Base-by-base conservation (phyloP, 2,329 filamentous ascomycete species). In the Colletotrichum nymphaeae region DNA sequence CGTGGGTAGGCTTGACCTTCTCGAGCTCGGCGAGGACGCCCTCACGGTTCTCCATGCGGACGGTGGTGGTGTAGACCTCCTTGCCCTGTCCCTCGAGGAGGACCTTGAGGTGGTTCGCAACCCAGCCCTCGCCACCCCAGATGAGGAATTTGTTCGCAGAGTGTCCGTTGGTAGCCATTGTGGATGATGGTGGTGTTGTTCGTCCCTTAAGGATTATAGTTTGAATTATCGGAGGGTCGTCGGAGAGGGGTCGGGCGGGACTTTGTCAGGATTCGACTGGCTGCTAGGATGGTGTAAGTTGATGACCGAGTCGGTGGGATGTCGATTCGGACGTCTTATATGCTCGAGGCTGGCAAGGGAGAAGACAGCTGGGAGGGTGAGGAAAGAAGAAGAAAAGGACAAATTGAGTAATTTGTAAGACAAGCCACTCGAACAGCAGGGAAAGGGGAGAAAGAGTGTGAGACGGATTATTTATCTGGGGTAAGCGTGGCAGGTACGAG, bases 11-110 rank as follows among this genome's bases (percentile, higher is more conserved):
- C 81, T 89, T 88, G 80, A 91, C 82, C 63, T 83, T 84, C 62
- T 90, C 86, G 30, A 93, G 85, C 79, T 90, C 88, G 58, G 84
- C 83, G 66, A 88, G 80, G 69, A 93, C 90, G 67, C 83, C 83
- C 77, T 89, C 86, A 75, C 89, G 86, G 77, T 92, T 85, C 80
- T 93, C 89, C 91, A 93, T 92, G 77, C 91, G 90, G 66, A 91
- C 84, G 4, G 87, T 91, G 19, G 91, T 93, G 65, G 84, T 86
- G 78, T 86, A 81, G 55, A 92, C 90, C 67, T 90, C 86, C 83
- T 92, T 91, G 78, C 89, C 89, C 78, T 91, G 88, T 71, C 81
- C 80, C 78, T 89, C 84, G 63, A 93, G 86, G 30, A 93, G 83
- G 24, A 80, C 77, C 80, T 91, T 88, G 64, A 93, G 86, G 77